Conservation (phyloP, 1,284 basidiomycete genomes). For the Cryptococcus sp. region DNA sequence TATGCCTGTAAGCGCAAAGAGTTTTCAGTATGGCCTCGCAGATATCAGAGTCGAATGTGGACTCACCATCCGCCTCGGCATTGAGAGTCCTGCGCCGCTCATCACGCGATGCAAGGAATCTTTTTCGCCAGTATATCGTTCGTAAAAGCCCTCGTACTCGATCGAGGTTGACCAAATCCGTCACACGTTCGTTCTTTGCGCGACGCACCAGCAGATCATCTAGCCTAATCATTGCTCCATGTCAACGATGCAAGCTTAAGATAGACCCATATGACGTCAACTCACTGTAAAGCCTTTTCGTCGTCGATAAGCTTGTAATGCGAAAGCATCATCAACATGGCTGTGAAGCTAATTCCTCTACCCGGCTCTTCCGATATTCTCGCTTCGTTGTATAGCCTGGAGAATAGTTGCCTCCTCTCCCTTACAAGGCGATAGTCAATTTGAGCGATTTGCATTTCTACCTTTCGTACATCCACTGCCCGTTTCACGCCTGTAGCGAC, state of each 20-base stretch:
- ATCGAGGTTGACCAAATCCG: constrained; percentile 79
- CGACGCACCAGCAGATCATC: constrained; percentile 76
- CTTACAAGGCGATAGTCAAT: constrained; percentile 69
- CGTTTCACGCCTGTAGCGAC: constrained; percentile 48
- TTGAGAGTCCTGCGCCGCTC: constrained; percentile 32
- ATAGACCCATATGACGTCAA: constrained; percentile 2
- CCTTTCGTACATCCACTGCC: constrained; percentile 66
- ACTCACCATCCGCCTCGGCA: constrained; percentile 32
- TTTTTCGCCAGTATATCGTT: constrained; percentile 71
- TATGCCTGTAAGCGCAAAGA: constrained; percentile 26
- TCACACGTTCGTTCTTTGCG: constrained; percentile 74
- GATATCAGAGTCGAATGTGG: background rate
- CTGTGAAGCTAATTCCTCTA: constrained; percentile 84
- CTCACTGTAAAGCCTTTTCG: constrained; percentile 79
- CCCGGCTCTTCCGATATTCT: constrained; percentile 69
- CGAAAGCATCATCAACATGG: constrained; percentile 84
- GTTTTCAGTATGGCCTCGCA: background rate
- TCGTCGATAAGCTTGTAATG: constrained; percentile 93
- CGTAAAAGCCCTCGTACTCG: constrained; percentile 74
- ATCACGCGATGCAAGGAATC: constrained; percentile 58
- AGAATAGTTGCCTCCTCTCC: constrained; percentile 68
- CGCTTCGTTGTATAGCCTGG: constrained; percentile 81
- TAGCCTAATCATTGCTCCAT: constrained; percentile 58
- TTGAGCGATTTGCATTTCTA: constrained; percentile 62
- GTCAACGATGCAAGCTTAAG: background rate